phyloP scores from a whole-genome alignment of 2,329 filamentous ascomycete genomes.

The Beauveria pseudobassiana region DNA sequence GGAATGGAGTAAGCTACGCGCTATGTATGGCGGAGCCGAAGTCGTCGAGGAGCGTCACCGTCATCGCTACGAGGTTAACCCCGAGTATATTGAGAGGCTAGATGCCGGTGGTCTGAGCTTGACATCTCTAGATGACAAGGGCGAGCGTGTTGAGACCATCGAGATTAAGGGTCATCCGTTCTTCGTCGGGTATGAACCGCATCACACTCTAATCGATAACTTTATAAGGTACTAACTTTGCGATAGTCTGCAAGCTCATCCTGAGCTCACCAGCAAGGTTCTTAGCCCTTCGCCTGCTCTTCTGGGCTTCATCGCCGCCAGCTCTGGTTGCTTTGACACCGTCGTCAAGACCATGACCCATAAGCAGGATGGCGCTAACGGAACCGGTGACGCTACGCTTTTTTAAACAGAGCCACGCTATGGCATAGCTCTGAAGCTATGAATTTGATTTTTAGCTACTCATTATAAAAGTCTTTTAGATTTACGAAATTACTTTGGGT shows the following conservation, averaged over 20 bases:
- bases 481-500: too few relatives aligned
- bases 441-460: too few relatives aligned
- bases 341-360: conserved; percentile 17
- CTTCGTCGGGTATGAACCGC: conserved; percentile 46
- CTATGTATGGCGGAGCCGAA: conserved; percentile 57
- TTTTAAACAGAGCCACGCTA: background rate
- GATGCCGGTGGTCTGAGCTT: conserved; percentile 65
- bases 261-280: conserved; percentile 74
- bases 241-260: conserved; percentile 70
- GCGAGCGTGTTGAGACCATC: conserved; percentile 74
- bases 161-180: conserved; percentile 78
- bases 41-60: conserved; percentile 68
- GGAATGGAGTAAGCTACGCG: conserved; percentile 72
- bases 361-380: conserved; percentile 8
- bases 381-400: conserved; percentile 6
- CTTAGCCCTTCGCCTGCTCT: conserved; percentile 65
- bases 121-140: conserved; percentile 71
- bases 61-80: conserved; percentile 88
- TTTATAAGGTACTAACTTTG: too few relatives aligned
- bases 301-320: conserved; percentile 44
- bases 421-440: too few relatives aligned
- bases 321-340: conserved; percentile 55
- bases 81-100: conserved; percentile 61
- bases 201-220: too few relatives aligned
- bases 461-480: too few relatives aligned